phyloP scores from a whole-genome alignment of 75 land plant species.

The Sequoiadendron giganteum region DNA sequence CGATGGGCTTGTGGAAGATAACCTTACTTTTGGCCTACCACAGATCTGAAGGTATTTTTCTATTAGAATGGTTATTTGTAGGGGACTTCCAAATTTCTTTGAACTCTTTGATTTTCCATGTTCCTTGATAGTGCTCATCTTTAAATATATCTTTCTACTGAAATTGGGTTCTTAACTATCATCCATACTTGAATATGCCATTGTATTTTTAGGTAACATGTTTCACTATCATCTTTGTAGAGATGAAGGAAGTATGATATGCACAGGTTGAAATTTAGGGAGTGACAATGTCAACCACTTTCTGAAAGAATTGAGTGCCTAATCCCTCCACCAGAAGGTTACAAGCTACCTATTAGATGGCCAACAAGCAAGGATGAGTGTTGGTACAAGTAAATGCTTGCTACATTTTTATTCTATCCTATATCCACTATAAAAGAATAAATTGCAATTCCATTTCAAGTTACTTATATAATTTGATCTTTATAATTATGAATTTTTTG shows the following conservation, averaged over 20 bases:
- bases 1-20: too few species aligned
- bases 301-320: constrained; percentile 78
- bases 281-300: constrained; percentile 88
- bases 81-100: too few species aligned
- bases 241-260: constrained; percentile 82
- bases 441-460: not conserved
- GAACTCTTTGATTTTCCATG: too few species aligned
- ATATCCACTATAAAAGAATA: not conserved
- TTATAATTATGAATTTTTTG: too few species aligned
- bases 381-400: constrained; percentile 76
- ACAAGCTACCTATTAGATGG: constrained; percentile 81
- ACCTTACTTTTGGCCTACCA: too few species aligned
- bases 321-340: constrained; percentile 93
- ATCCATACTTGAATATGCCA: not conserved
- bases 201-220: not conserved
- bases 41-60: too few species aligned
- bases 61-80: too few species aligned
- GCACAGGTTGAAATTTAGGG: constrained; percentile 75
- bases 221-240: constrained; percentile 25
- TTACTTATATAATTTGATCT: too few species aligned
- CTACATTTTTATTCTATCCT: not conserved
- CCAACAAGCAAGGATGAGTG: constrained; percentile 81
- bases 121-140: too few species aligned
- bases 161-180: not conserved
- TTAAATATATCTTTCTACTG: not conserved